Evolutionary conservation across 1,139 yeast genomes (phyloP).

Genomic region (Yamadazyma kanchanaburiensis): DNA sequence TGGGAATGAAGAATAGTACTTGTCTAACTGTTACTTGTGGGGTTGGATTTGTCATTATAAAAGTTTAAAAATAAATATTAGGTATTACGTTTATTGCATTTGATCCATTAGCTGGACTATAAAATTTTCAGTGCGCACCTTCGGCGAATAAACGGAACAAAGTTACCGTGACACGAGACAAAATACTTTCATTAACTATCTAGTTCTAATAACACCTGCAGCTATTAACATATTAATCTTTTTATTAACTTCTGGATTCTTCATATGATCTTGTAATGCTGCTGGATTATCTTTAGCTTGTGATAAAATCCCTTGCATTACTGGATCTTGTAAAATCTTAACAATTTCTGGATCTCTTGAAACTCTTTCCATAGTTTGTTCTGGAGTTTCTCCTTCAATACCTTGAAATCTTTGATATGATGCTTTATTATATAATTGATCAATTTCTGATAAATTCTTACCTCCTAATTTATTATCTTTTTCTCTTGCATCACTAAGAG

Average conservation of each 20-base stretch:
- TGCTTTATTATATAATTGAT: constrained; percentile 77
- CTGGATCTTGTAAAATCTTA: constrained; percentile 88
- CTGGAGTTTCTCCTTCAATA: constrained; percentile 88
- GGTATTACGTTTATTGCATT: background rate
- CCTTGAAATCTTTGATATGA: constrained; percentile 74
- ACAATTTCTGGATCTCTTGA: constrained; percentile 93
- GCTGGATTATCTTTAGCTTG: constrained; percentile 97
- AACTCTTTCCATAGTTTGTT: constrained; percentile 89
- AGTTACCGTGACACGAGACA: too few species aligned
- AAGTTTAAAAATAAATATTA: too few species aligned
- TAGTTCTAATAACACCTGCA: constrained; percentile 95
- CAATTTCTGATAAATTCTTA: constrained; percentile 72
- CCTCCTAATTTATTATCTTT: constrained; percentile 65
- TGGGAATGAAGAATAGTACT: constrained; percentile 80
- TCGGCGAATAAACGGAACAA: too few species aligned
- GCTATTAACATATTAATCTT: constrained; percentile 90
- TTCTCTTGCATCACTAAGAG: constrained; percentile 73
- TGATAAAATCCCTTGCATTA: constrained; percentile 90
- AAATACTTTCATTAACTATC: too few species aligned
- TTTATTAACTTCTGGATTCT: constrained; percentile 86
- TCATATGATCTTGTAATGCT: constrained; percentile 96
- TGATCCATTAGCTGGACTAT: background rate
- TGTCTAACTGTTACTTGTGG: constrained; percentile 21
- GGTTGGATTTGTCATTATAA: background rate
- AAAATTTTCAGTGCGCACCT: constrained; percentile 1